Evolutionary conservation across 2,329 filamentous ascomycete species (phyloP), one percentile per base, ranked within the genome.

Genomic region (Colletotrichum endophyticum): DNA sequence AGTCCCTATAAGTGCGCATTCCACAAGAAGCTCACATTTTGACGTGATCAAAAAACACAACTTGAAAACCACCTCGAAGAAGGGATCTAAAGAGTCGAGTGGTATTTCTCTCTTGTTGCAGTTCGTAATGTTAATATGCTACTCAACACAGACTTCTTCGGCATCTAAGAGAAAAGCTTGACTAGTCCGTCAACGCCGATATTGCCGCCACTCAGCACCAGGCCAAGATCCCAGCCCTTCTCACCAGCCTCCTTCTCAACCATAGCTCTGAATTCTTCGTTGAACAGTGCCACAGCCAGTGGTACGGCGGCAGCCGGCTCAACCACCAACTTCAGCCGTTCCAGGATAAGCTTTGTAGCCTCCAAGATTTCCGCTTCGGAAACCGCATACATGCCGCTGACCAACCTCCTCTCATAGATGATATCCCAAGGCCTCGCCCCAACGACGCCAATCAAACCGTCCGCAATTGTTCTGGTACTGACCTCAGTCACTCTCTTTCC

Each of bases 221-320:
- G 77, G 0, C 92, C 92, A 27, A 93, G 76, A 82, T 93, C 91
- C 95, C 96, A 98, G 0, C 95, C 95, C 9, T 91, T 88, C 66
- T 91, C 89, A 0, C 95, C 94, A 0, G 88, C 94, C 84, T 96
- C 94, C 75, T 81, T 84, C 86, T 95, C 92, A 12, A 96, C 94
- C 84, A 94, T 84, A 12, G 81, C 83, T 72, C 95, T 87, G 78
- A 98, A 98, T 7, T 96, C 95, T 84, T 98, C 95, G 83, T 98
- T 94, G 79, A 92, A 98, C 79, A 99, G 86, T 66, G 93, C 93
- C 9, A 95, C 94, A 0, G 96, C 97, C 77, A 99, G 84, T 2
- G 92, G 92, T n/a, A 98, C 96, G 4, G 93, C 95, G 0, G 94
- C 92, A 84, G 94, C 96, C 22, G 96, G 96, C 88, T 99, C 96